Evolutionary conservation across 164 flowering plant species (phyloP), one percentile per base, ranked within the genome.

Genomic region (Litsea cubeba): DNA sequence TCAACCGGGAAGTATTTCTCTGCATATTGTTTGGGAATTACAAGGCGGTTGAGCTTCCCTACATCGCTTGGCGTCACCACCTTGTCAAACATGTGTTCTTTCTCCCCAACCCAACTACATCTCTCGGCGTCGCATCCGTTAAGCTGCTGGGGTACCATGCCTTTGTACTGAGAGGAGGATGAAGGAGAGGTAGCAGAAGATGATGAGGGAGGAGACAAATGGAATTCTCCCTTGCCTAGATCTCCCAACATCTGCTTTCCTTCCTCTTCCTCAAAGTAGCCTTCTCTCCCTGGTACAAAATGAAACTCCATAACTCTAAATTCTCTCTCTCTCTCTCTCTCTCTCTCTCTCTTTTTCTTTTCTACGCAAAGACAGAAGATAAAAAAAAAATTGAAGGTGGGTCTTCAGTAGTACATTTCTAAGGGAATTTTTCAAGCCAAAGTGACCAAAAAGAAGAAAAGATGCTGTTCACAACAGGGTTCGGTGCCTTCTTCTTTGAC

Each of bases 11-110:
- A 91, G 78, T 92, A 89, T 83, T 83, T 92, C 88, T 95, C 98
- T 0, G 98, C 98, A 77, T 95, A 94, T 76, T 92, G 98, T 79
- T 95, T 95, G 0, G 98, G 98, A 62, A 95, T 94, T 18, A 94
- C 98, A 0, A 94, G 87, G 8, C 98, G 87, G 64, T 94, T 94
- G 5, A 94, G 88, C 83, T 95, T 95, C 0, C 98, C 98, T 0
- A 95, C 98, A 65, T 95, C 98, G 79, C 97, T 92, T 3, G 98
- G 98, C 0, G 98, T 95, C 50, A 95, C 97, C 0, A 91, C 95
- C 76, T 95, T 95, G 58, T 95, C 98, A 30, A 95, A 95, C 98
- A 95, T 95, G 71, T 92, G 98, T 72, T 95, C 98, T 66, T 77
- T 86, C 83, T 87, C 89, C 12, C 72, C 50, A 23, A 1, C 40